These are phyloP conservation scores for Auriscalpium vulgare DNA, from an alignment of 768 basidiomycete genomes.

Conservation along the genomic window DNA sequence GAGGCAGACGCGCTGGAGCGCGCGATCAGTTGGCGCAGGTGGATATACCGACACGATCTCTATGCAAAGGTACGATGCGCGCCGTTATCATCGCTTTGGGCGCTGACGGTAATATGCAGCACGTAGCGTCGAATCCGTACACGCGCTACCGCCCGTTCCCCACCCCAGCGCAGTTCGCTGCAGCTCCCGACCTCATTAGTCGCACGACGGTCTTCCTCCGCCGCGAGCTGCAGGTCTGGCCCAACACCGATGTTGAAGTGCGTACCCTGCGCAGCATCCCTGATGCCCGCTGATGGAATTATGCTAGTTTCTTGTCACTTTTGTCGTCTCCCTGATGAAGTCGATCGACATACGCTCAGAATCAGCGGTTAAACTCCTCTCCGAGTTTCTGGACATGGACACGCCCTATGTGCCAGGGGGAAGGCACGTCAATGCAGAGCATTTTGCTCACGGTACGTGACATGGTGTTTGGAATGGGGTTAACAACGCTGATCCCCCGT, in stretches of 20 bases:
- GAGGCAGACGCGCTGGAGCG: conserved; percentile 66
- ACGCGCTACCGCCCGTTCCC: conserved; percentile 89
- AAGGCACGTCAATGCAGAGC: conserved; percentile 71
- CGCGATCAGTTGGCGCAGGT: conserved; percentile 63
- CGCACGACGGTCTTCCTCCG: conserved; percentile 77
- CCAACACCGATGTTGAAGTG: conserved; percentile 84
- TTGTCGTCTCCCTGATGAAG: conserved; percentile 86
- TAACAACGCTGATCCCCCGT: too few species aligned
- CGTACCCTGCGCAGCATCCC: conserved; percentile 15
- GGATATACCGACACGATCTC: conserved; percentile 73
- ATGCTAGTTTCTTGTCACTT: conserved; percentile 78
- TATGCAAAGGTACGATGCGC: conserved; percentile 69
- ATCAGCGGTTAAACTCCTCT: conserved; percentile 72
- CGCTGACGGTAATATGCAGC: conserved; percentile 35
- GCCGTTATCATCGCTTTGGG: not conserved
- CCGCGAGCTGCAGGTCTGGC: conserved; percentile 84
- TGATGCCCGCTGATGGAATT: conserved; percentile 12
- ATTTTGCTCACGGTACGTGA: conserved; percentile 85
- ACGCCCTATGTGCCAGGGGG: conserved; percentile 45
- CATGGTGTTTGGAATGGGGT: not conserved
- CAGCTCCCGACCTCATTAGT: conserved; percentile 64
- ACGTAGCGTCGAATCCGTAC: conserved; percentile 80
- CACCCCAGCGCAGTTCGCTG: conserved; percentile 75
- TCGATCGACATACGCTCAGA: conserved; percentile 88
- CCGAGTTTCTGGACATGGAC: conserved; percentile 86